Base-by-base conservation (phyloP, 2,329 filamentous ascomycete species). In the Neofusicoccum cordaticola region DNA sequence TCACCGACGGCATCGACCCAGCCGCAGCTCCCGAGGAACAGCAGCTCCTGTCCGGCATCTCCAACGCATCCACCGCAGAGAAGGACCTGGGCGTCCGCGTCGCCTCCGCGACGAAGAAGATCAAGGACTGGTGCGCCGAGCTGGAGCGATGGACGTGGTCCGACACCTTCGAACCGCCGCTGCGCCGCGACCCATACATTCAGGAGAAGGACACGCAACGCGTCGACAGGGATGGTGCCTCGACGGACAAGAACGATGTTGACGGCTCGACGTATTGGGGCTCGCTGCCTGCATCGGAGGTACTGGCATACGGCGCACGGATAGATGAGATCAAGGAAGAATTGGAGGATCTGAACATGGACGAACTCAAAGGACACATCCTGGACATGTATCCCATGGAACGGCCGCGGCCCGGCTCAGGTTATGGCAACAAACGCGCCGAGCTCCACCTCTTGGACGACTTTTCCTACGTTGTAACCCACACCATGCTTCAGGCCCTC, bases 291-390 rank as follows among this genome's bases (percentile, higher is more conserved):
- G 84, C 84, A 2, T 76, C 81, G 15, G 83, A 90, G 42, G 86
- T 96, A 1, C 77, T 84, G 52, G 79, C 80, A 57, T 93, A 95
- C 75, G 90, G 95, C 71, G 79, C 77, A 64, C 86, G 93, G 44
- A 82, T 96, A 12, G 88, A 91, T 62, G 86, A 90, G 68, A 96
- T 98, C 65, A 83, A 82, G 13, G 81, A 83, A 50, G 87, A 88
- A 64, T 81, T 95, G 79, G 86, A 90, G 64, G 83, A 85, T 44
- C 80, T 95, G 60, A 86, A 91, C 62, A 82, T 96, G 44, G 91
- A 98, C 72, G 92, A 96, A 68, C 88, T 99, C 74, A 98, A 99
- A 80, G 87, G 85, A 50, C 91, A 94, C 72, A 90, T 97, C 69
- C 81, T 97, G 67, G 88, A 90, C 76, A 91, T 91, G 71, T 91